These are phyloP conservation scores for Hyaloperonospora brassicae DNA, from an alignment of 352 stramenopile species.

Conservation along the genomic window DNA sequence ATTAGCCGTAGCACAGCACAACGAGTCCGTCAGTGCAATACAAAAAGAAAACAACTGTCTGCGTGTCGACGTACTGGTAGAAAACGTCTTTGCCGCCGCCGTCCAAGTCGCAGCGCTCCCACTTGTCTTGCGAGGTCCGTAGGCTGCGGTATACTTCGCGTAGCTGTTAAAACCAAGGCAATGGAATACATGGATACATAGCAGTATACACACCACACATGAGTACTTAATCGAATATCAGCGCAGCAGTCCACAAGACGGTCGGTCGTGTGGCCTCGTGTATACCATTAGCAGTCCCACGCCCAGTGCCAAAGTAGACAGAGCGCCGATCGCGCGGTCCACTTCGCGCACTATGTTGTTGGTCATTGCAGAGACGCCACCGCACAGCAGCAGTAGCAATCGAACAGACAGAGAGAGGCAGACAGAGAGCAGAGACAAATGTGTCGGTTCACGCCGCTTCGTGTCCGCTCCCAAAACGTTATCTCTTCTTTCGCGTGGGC, in stretches of 20 bases:
- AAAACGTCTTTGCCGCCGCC: constrained; percentile 59
- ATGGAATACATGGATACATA: constrained; percentile 1
- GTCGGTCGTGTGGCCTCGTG: background rate
- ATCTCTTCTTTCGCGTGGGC: too few species aligned
- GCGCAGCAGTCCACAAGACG: background rate
- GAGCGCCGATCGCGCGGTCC: constrained; percentile 64
- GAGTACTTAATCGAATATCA: background rate
- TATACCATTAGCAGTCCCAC: constrained; percentile 59
- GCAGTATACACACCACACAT: constrained; percentile 2
- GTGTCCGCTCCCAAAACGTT: too few species aligned
- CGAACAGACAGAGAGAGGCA: too few species aligned
- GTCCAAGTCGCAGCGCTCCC: constrained; percentile 43
- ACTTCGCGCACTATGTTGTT: constrained; percentile 66
- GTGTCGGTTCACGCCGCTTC: too few species aligned
- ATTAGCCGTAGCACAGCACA: constrained; percentile 1
- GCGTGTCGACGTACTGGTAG: constrained; percentile 44
- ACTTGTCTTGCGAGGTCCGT: constrained; percentile 42
- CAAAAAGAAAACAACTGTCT: background rate
- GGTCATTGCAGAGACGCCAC: constrained; percentile 21
- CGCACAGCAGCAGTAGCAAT: too few species aligned
- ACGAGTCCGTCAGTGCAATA: background rate
- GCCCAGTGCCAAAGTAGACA: constrained; percentile 70
- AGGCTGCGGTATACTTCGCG: constrained; percentile 50
- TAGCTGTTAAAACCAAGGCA: constrained; percentile 27
- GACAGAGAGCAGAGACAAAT: too few species aligned